Evolutionary conservation across 2,329 filamentous ascomycete genomes (phyloP).

Genomic region (Epichloe hybrida): DNA sequence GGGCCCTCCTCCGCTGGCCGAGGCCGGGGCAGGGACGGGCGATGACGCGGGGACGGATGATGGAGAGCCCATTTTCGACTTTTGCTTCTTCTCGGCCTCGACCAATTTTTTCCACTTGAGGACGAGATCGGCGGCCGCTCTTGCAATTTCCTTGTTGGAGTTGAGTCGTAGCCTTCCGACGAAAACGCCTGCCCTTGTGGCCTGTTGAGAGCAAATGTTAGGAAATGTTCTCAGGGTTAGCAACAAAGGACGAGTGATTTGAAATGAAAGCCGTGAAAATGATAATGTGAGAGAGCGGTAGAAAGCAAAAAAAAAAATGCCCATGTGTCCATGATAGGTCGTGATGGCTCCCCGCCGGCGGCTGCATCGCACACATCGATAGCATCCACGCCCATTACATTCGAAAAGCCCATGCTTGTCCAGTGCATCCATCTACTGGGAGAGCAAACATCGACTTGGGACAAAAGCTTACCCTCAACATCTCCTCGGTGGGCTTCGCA

Average conservation of each 20-base stretch:
- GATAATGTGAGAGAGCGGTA: too few relatives aligned
- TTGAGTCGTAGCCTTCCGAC: constrained; percentile 73
- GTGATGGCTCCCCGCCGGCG: not conserved
- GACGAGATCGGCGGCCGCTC: constrained; percentile 69
- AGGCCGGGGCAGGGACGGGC: constrained; percentile 26
- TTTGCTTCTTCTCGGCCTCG: constrained; percentile 45
- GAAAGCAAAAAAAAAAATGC: too few relatives aligned
- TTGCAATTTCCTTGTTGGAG: constrained; percentile 66
- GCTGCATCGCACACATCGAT: not conserved
- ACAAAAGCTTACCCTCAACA: constrained; percentile 56
- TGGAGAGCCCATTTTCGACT: constrained; percentile 27
- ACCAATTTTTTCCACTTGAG: constrained; percentile 79
- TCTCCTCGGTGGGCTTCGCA: constrained; percentile 73
- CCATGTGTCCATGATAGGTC: too few relatives aligned
- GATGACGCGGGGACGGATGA: constrained; percentile 38
- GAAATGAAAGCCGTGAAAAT: too few relatives aligned
- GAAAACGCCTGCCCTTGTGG: constrained; percentile 80
- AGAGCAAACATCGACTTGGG: not conserved
- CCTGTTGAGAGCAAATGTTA: constrained; percentile 24
- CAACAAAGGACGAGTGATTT: too few relatives aligned
- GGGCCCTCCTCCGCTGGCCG: constrained; percentile 25
- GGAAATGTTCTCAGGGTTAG: not conserved
- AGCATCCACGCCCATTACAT: not conserved
- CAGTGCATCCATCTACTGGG: too few relatives aligned
- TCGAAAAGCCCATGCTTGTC: too few relatives aligned